phyloP scores from a whole-genome alignment of 441 rosid species.

The Populus hybrid region DNA sequence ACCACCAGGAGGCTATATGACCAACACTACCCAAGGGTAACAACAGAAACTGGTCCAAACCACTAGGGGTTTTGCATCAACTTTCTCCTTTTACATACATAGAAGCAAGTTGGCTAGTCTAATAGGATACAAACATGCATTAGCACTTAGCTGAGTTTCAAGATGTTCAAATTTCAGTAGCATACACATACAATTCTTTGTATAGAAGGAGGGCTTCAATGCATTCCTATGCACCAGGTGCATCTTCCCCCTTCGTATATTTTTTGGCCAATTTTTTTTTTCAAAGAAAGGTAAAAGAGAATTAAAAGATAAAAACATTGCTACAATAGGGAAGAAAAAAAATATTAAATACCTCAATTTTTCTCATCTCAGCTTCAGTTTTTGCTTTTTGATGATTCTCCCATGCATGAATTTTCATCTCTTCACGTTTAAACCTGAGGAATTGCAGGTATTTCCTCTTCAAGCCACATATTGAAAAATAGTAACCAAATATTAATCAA shows the following conservation, averaged over 20 bases:
- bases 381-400: constrained; percentile 82
- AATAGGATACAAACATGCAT: background rate
- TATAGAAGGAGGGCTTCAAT: background rate
- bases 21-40: background rate
- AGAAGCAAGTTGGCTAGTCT: background rate
- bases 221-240: background rate
- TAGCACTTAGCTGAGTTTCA: background rate
- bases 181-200: background rate
- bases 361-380: constrained; percentile 78
- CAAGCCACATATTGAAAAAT: constrained; percentile 13
- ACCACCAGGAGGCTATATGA: background rate
- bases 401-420: constrained; percentile 89
- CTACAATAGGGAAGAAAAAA: background rate
- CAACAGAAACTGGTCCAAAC: background rate
- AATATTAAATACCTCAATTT: constrained; percentile 56
- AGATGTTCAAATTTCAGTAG: background rate
- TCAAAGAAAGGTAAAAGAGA: background rate
- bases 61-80: background rate
- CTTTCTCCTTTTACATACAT: background rate
- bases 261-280: background rate
- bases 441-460: constrained; percentile 8
- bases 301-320: background rate
- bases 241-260: background rate
- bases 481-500: background rate
- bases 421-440: constrained; percentile 71